These are phyloP conservation scores for Ilyonectria mors-panacis DNA, from an alignment of 2,329 filamentous ascomycete species.

Conservation along the genomic window DNA sequence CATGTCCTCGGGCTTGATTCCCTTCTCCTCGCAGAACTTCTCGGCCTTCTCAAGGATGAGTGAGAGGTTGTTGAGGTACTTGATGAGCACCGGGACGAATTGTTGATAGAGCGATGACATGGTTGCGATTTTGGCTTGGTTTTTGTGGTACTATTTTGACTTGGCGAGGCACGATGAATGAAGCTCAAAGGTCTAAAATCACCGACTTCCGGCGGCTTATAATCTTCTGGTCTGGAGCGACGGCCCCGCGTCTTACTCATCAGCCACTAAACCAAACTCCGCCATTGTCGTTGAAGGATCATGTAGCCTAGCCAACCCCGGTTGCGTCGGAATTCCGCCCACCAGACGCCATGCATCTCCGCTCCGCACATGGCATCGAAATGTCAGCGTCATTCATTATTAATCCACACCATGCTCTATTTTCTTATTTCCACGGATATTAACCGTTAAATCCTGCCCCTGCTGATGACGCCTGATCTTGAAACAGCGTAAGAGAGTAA, in stretches of 20 bases:
- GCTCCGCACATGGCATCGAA: not conserved
- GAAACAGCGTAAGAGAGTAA: conserved; percentile 11
- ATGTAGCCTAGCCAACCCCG: not conserved
- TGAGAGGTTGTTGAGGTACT: conserved; percentile 47
- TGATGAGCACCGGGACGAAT: conserved; percentile 47
- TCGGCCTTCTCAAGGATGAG: conserved; percentile 42
- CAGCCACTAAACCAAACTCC: not conserved
- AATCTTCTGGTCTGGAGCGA: not conserved
- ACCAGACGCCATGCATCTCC: not conserved
- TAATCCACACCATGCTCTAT: not conserved
- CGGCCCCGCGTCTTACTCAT: not conserved
- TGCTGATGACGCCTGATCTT: not conserved
- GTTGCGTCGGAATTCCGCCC: conserved; percentile 3
- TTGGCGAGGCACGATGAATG: not conserved
- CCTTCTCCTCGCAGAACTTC: conserved; percentile 38
- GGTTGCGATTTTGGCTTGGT: not conserved
- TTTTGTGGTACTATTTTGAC: not conserved
- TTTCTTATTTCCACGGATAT: not conserved
- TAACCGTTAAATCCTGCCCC: not conserved
- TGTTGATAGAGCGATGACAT: conserved; percentile 46
- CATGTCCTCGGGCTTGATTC: conserved; percentile 39
- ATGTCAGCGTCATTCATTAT: not conserved
- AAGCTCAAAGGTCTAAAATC: not conserved
- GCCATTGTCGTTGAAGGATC: not conserved
- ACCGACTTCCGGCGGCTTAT: not conserved